Evolutionary conservation across 805 yeast species (phyloP).

Genomic region (Hyphopichia homilentoma): DNA sequence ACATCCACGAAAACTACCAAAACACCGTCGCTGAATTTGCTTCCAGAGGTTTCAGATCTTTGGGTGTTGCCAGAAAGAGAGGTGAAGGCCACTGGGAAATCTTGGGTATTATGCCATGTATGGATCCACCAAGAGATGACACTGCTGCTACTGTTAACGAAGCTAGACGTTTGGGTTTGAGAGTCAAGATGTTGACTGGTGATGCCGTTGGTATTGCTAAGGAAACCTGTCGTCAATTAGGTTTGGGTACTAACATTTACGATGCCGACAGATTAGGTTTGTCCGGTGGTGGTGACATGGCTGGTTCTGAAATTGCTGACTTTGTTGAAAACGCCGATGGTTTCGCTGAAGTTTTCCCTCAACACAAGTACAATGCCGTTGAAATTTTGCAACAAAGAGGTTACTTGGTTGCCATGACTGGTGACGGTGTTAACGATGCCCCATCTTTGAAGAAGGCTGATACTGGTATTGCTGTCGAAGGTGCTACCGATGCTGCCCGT

Average conservation of each 20-base stretch:
- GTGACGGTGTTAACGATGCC: slow-evolving; percentile 99
- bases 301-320: slow-evolving; percentile 97
- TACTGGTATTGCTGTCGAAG: slow-evolving; percentile 95
- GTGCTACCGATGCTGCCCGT: slow-evolving; percentile 96
- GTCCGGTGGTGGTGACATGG: slow-evolving; percentile 91
- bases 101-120: slow-evolving; percentile 96
- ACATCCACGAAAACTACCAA: slow-evolving; percentile 89
- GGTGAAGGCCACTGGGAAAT: slow-evolving; percentile 99
- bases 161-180: slow-evolving; percentile 86
- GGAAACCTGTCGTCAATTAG: slow-evolving; percentile 97
- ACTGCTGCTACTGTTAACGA: slow-evolving; percentile 92
- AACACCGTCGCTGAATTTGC: slow-evolving; percentile 97
- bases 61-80: slow-evolving; percentile 98
- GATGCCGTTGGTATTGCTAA: slow-evolving; percentile 99
- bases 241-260: slow-evolving; percentile 93
- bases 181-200: slow-evolving; percentile 98
- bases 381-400: slow-evolving; percentile 94
- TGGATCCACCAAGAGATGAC: slow-evolving; percentile 99
- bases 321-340: slow-evolving; percentile 97
- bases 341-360: slow-evolving; percentile 98
- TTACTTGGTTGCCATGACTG: slow-evolving; percentile 98
- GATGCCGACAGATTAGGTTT: slow-evolving; percentile 96
- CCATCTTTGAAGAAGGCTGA: slow-evolving; percentile 93
- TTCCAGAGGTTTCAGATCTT: slow-evolving; percentile 96
- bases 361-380: slow-evolving; percentile 94